Percentiles rank a stretch among this genome's conserved stretches.
Evolutionary conservation across 768 basidiomycete species (phyloP).

Genomic region (Leucocoprinus leucothites): DNA sequence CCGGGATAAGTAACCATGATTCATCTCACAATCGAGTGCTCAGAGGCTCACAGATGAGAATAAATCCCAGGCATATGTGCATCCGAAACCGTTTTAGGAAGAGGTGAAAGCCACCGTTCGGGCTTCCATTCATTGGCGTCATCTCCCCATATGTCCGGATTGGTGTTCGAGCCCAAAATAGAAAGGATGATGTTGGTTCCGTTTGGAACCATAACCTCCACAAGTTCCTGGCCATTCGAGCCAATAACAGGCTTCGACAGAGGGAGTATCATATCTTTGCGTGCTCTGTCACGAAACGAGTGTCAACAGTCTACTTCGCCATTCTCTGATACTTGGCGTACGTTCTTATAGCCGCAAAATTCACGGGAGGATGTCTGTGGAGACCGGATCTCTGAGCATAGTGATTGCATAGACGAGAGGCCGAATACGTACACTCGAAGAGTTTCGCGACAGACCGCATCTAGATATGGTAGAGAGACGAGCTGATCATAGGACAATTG

Average conservation of each 20-base stretch:
- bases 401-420: neutral
- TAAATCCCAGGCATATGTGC: slow-evolving; percentile 41
- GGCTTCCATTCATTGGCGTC: slow-evolving; percentile 48
- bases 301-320: neutral
- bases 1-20: neutral
- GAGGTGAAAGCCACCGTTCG: slow-evolving; percentile 41
- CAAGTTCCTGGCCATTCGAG: slow-evolving; percentile 20
- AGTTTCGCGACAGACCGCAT: slow-evolving; percentile 36
- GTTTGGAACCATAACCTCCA: slow-evolving; percentile 33
- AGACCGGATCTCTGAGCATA: neutral
- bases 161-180: slow-evolving; percentile 34
- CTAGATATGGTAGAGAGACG: slow-evolving; percentile 31
- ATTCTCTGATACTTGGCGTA: slow-evolving; percentile 7
- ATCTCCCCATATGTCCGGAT: slow-evolving; percentile 41
- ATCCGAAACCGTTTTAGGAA: slow-evolving; percentile 23
- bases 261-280: slow-evolving; percentile 21
- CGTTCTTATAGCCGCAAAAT: slow-evolving; percentile 16
- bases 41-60: slow-evolving; percentile 31
- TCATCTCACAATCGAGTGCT: neutral
- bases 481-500: slow-evolving; percentile 36
- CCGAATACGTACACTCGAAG: slow-evolving; percentile 26
- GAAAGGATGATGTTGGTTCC: slow-evolving; percentile 29
- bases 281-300: slow-evolving; percentile 14
- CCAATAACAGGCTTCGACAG: slow-evolving; percentile 22
- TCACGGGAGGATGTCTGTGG: slow-evolving; percentile 22